Evolutionary conservation across 192 early-diverging fungal genomes (phyloP).

Genomic region (Helicostylum pulchrum): DNA sequence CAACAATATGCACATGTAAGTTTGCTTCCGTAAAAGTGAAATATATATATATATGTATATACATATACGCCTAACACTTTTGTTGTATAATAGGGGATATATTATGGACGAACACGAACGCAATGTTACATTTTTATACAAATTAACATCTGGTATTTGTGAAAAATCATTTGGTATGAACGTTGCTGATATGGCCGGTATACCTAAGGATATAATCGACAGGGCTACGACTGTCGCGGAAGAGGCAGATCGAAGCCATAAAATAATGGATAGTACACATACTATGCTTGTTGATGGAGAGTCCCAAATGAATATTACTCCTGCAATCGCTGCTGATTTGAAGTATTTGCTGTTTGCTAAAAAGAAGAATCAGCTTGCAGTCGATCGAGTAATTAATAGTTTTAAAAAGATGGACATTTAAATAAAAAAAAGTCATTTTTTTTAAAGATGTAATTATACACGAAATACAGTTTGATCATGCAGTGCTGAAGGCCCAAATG

Average conservation of each 20-base stretch:
- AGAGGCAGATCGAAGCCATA: conserved; percentile 59
- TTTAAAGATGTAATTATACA: no score
- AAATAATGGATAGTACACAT: conserved; percentile 6
- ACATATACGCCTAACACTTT: background rate
- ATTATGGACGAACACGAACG: conserved; percentile 74
- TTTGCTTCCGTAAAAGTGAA: background rate
- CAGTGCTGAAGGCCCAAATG: no score
- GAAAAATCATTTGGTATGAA: conserved; percentile 98
- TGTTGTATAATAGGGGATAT: conserved; percentile 44
- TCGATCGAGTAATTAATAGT: background rate
- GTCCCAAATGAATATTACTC: background rate
- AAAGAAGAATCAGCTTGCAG: background rate
- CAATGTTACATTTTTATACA: conserved; percentile 95
- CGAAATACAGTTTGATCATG: no score
- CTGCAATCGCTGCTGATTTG: conserved; percentile 5
- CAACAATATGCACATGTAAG: conserved; percentile 81
- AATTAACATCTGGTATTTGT: conserved; percentile 78
- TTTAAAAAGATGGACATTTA: background rate
- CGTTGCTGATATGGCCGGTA: conserved; percentile 94
- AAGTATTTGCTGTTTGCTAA: background rate
- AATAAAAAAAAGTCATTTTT: background rate
- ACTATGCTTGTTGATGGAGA: background rate
- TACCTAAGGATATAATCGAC: conserved; percentile 69
- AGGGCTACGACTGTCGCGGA: conserved; percentile 69
- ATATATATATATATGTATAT: background rate